Conservation (phyloP, 2,329 filamentous ascomycete species). For the Epichloe typhina region DNA sequence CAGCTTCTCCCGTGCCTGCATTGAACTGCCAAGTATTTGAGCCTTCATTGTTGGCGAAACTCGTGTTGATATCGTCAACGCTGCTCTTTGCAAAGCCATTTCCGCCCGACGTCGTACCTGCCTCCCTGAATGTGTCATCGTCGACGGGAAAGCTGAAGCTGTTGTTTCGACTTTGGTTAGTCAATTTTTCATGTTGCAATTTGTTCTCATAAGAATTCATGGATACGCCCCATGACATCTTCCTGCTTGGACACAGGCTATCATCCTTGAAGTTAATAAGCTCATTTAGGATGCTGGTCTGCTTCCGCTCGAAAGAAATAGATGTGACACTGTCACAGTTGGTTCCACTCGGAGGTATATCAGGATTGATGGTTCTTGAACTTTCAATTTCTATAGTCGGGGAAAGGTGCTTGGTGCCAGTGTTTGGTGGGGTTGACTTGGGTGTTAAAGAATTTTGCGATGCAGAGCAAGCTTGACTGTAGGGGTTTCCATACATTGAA, state of each 20-base stretch:
- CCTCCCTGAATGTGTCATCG: constrained; percentile 26
- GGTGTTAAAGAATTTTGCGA: constrained; percentile 6
- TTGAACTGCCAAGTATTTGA: constrained; percentile 36
- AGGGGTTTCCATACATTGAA: constrained; percentile 32
- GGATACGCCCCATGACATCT: not conserved
- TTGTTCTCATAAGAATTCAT: not conserved
- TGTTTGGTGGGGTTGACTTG: constrained; percentile 6
- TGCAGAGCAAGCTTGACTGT: not conserved
- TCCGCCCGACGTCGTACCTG: constrained; percentile 10
- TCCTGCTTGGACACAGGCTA: constrained; percentile 1
- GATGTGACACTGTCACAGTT: constrained; percentile 12
- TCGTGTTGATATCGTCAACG: constrained; percentile 49
- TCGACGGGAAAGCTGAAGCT: constrained; percentile 40
- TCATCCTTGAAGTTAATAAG: constrained; percentile 22
- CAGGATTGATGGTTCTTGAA: constrained; percentile 2
- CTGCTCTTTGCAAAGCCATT: constrained; percentile 34
- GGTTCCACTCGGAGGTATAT: constrained; percentile 20
- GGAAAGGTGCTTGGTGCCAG: not conserved
- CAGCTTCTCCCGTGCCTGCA: constrained; percentile 28
- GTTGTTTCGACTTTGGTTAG: constrained; percentile 20
- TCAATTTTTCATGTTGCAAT: constrained; percentile 9
- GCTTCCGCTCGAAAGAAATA: constrained; percentile 27
- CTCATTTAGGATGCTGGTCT: constrained; percentile 23
- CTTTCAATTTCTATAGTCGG: constrained; percentile 4
- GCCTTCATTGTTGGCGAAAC: constrained; percentile 38